These are phyloP conservation scores for Rhynchosporium secalis DNA, from an alignment of 2,329 filamentous ascomycete species.

Conservation along the genomic window DNA sequence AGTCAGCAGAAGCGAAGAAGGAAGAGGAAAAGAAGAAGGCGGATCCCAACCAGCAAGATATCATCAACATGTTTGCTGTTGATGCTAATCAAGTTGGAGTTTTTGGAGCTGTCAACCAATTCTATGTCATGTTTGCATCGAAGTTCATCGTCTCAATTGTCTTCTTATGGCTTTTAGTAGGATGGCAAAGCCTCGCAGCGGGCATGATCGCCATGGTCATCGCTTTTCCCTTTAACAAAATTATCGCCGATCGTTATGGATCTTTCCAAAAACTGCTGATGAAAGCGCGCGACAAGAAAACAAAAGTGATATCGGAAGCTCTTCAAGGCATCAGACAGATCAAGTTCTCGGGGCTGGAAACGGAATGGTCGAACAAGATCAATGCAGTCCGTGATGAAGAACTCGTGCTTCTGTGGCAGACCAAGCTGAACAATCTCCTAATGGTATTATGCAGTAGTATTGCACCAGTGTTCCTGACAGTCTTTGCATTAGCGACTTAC, in stretches of 20 bases:
- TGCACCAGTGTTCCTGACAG: slow-evolving; percentile 70
- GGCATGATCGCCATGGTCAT: slow-evolving; percentile 63
- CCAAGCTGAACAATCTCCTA: slow-evolving; percentile 22
- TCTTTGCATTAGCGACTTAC: slow-evolving; percentile 68
- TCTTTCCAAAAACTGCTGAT: slow-evolving; percentile 66
- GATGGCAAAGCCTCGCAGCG: slow-evolving; percentile 65
- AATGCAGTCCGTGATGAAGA: slow-evolving; percentile 63
- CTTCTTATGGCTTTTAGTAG: slow-evolving; percentile 66
- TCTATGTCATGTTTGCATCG: slow-evolving; percentile 59
- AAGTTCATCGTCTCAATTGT: slow-evolving; percentile 59
- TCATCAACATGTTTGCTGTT: slow-evolving; percentile 73
- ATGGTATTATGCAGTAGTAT: slow-evolving; percentile 57
- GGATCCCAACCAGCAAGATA: slow-evolving; percentile 63
- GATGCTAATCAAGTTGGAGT: slow-evolving; percentile 67
- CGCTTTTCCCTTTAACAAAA: slow-evolving; percentile 66
- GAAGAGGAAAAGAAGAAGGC: slow-evolving; percentile 44
- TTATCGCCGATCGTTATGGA: slow-evolving; percentile 63
- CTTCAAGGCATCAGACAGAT: slow-evolving; percentile 78
- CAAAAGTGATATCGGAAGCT: slow-evolving; percentile 71
- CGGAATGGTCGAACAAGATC: slow-evolving; percentile 73
- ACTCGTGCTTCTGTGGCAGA: slow-evolving; percentile 60
- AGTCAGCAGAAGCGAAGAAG: slow-evolving; percentile 32
- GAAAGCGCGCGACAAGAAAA: slow-evolving; percentile 72
- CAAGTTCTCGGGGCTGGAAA: slow-evolving; percentile 75
- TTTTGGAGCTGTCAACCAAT: slow-evolving; percentile 62